These are phyloP conservation scores for Fraxinus latifolia DNA, from an alignment of 305 asterid species.

Conservation along the genomic window DNA sequence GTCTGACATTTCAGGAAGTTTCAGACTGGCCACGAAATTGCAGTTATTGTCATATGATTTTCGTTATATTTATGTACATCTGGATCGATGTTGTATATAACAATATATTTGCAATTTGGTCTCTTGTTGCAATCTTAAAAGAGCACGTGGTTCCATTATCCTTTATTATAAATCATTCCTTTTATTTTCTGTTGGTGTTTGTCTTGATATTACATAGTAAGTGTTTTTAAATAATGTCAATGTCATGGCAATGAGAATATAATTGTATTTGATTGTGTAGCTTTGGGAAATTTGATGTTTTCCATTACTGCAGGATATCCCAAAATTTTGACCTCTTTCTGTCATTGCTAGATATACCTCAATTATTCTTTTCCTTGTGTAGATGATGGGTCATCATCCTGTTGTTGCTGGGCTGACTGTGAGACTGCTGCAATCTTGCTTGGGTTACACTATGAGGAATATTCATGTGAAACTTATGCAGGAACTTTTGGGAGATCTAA, in stretches of 20 bases:
- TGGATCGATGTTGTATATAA: not conserved
- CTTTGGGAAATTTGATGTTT: not conserved
- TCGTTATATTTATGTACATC: not conserved
- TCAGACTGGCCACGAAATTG: not conserved
- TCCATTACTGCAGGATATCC: not conserved
- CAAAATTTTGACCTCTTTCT: not conserved
- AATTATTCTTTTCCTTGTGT: conserved; percentile 14
- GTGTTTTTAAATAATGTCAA: not conserved
- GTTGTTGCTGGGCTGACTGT: conserved; percentile 77
- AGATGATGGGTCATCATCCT: conserved; percentile 79
- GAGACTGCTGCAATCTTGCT: conserved; percentile 66
- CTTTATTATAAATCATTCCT: not conserved
- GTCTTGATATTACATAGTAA: not conserved
- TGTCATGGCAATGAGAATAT: not conserved
- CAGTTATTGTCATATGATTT: not conserved
- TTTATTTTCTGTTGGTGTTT: not conserved
- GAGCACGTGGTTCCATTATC: not conserved
- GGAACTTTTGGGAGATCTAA: conserved; percentile 21
- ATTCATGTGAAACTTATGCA: conserved; percentile 24
- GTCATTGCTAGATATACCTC: not conserved
- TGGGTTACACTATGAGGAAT: conserved; percentile 36
- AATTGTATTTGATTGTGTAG: not conserved
- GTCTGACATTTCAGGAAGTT: not conserved
- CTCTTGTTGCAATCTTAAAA: not conserved
- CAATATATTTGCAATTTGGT: not conserved